phyloP scores from a whole-genome alignment of 1,139 yeast species.

The Lizanozyma gosingica region DNA sequence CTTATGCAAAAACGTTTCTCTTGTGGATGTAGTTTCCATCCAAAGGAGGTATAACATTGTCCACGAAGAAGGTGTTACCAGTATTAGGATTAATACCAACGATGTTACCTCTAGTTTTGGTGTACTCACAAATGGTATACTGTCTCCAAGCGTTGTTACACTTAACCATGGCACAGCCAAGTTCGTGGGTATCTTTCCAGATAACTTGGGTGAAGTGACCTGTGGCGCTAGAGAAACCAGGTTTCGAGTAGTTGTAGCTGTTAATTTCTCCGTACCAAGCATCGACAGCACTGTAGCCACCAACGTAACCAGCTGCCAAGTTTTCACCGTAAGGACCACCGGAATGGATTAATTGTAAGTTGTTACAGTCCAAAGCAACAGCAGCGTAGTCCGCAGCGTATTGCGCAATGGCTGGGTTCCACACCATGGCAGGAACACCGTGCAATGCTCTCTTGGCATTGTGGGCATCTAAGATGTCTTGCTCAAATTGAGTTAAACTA shows the following conservation, averaged over 20 bases:
- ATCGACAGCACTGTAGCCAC: slow-evolving; percentile 44
- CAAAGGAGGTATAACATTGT: slow-evolving; percentile 40
- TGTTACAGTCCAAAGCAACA: slow-evolving; percentile 38
- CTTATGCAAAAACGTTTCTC: background rate
- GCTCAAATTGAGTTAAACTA: slow-evolving; percentile 16
- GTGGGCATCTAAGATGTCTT: slow-evolving; percentile 37
- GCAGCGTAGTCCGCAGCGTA: slow-evolving; percentile 42
- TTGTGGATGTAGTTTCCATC: background rate
- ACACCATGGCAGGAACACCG: slow-evolving; percentile 35
- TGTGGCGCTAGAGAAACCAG: slow-evolving; percentile 34
- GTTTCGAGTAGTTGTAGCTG: slow-evolving; percentile 38
- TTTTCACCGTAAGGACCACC: slow-evolving; percentile 52
- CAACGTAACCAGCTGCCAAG: slow-evolving; percentile 44
- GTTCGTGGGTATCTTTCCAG: slow-evolving; percentile 47
- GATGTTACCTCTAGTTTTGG: slow-evolving; percentile 49
- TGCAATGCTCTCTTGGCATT: slow-evolving; percentile 48
- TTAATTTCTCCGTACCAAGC: slow-evolving; percentile 60
- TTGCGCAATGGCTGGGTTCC: slow-evolving; percentile 39
- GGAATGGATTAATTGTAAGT: slow-evolving; percentile 44
- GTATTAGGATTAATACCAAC: slow-evolving; percentile 25
- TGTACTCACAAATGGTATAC: slow-evolving; percentile 64
- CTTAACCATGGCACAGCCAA: slow-evolving; percentile 54
- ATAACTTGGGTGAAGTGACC: slow-evolving; percentile 67
- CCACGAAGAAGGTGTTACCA: slow-evolving; percentile 35
- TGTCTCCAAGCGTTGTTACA: slow-evolving; percentile 45